phyloP scores from a whole-genome alignment of 352 stramenopile species.

The Pseudoperonospora humuli region DNA sequence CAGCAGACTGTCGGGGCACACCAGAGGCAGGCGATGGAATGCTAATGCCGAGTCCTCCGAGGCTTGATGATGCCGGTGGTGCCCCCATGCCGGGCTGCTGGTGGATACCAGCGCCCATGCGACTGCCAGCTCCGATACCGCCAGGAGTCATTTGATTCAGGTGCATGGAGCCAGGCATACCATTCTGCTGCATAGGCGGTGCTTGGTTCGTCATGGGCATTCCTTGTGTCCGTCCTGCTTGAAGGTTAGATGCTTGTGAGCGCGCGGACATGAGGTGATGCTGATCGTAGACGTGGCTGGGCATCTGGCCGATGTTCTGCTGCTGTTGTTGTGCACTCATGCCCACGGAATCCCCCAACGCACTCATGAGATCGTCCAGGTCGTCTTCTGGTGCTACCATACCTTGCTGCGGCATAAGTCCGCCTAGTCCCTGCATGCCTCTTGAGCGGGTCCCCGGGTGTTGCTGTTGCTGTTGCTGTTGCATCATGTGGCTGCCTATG shows the following conservation, averaged over 20 bases:
- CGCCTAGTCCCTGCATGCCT: constrained; percentile 19
- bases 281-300: constrained; percentile 53
- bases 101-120: constrained; percentile 22
- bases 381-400: constrained; percentile 58
- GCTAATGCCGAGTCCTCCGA: constrained; percentile 3
- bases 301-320: constrained; percentile 43
- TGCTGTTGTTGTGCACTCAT: constrained; percentile 29
- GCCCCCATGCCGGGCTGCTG: constrained; percentile 14
- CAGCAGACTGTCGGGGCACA: constrained; percentile 7
- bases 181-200: constrained; percentile 27
- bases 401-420: constrained; percentile 37
- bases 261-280: constrained; percentile 41
- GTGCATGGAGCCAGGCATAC: constrained; percentile 23
- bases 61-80: not conserved
- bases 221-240: constrained; percentile 18
- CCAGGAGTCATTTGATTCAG: constrained; percentile 27
- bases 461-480: constrained; percentile 41
- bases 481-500: constrained; percentile 23
- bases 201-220: constrained; percentile 24
- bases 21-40: constrained; percentile 8
- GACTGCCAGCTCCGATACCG: not conserved
- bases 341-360: constrained; percentile 47
- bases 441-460: constrained; percentile 32
- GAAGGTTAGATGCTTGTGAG: constrained; percentile 23
- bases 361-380: constrained; percentile 62